Percentiles rank a stretch among this genome's conserved stretches.
Evolutionary conservation across 176 grass and related monocot genomes (phyloP).

Genomic region (Cymbopogon citratus): DNA sequence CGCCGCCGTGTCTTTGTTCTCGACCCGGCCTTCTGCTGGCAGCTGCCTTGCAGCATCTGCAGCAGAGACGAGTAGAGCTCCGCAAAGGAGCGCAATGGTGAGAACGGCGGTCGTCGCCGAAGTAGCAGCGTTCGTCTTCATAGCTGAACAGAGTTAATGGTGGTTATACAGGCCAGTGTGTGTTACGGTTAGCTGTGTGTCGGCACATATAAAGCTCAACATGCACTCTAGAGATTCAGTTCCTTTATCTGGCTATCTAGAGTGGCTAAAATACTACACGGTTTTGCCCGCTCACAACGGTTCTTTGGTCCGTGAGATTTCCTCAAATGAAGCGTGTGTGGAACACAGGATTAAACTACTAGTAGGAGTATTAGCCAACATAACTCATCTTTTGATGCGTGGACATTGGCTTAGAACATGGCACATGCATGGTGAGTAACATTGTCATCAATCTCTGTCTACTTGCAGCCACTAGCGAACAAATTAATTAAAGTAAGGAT

Average conservation of each 20-base stretch:
- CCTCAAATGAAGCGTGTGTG: constrained; percentile 1
- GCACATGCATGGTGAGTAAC: not conserved
- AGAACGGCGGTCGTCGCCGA: not conserved
- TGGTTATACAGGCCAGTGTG: not conserved
- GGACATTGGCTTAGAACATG: constrained; percentile 1
- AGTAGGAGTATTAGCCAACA: not conserved
- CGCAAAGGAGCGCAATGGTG: constrained; percentile 12
- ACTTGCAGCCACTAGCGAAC: not conserved
- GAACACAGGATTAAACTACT: not conserved
- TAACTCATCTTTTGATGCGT: constrained; percentile 13
- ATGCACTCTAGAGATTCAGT: not conserved
- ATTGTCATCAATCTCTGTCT: not conserved
- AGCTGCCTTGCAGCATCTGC: constrained; percentile 4
- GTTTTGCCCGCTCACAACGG: constrained; percentile 31
- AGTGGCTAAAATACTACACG: not conserved
- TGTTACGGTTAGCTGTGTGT: not conserved
- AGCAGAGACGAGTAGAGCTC: not conserved
- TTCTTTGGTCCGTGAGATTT: constrained; percentile 17
- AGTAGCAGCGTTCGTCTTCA: not conserved
- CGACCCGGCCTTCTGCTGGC: not conserved
- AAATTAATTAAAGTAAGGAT: not conserved
- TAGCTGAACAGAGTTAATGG: not conserved
- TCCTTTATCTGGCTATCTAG: not conserved
- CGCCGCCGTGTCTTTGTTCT: not conserved
- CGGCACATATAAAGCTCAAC: not conserved